Evolutionary conservation across 352 stramenopile genomes (phyloP), one percentile per base, ranked within the genome.

Genomic region (Phytophthora pinifolia): DNA sequence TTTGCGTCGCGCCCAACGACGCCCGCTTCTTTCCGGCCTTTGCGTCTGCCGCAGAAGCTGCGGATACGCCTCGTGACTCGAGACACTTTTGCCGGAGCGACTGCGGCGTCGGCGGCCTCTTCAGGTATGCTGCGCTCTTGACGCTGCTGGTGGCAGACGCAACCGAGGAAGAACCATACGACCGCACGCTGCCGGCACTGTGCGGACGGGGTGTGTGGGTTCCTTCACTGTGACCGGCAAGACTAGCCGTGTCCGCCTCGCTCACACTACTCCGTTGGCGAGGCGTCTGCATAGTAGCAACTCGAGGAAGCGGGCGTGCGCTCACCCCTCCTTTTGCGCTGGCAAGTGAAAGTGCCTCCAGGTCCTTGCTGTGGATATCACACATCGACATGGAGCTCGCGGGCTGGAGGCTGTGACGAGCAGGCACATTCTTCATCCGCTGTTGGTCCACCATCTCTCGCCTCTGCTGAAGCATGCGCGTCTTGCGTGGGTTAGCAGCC

Each of bases 51-150:
- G 60, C 62, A 13, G 32, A 34, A 10, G 37, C 60, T 33, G 54
- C 39, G 9, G 50, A 48, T 10, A 62, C 39, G 18, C 74, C 48
- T 30, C 79, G 64, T 9, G 71, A 84, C 60, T 90, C 77, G 29
- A 88, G 53, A 17, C 79, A 90, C 38, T 90, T 86, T 35, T 86
- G 79, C 4, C 79, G 68, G 14, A 90, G 74, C 27, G 80, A 71
- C 53, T 88, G 77, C 4, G 77, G 65, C 4, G 73, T 88, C 29
- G 77, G 67, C 14, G 77, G 73, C 5, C 77, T 67, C 46, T 72
- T 73, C 69, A 87, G 67, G 60, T 88, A 90, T 9, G 75, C 63
- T 14, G 73, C 79, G 4, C 79, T 62, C 22, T 68, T 77, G 15
- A 90, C 59, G 29, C 60, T 77, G 35, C 67, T 62, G 13, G 36